A percentile compares a stretch with the other conserved stretches of the same genome.
Evolutionary conservation across 192 early-diverging fungal species (phyloP).

Genomic region (Coemansia sp.): DNA sequence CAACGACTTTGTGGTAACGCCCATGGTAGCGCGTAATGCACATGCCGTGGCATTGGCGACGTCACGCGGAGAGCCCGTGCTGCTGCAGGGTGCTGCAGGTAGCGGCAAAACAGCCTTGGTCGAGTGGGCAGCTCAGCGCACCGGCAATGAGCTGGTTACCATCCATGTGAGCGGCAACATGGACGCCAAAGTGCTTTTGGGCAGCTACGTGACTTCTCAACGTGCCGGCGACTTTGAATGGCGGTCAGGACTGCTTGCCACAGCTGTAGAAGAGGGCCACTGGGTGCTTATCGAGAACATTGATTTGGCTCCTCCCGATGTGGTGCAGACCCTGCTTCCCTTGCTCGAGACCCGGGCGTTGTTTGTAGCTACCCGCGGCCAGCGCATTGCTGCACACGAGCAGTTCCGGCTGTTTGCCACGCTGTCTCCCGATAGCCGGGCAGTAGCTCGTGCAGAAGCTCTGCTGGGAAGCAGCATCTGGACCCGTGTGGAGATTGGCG

Average conservation of each 20-base stretch:
- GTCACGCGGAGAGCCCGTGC: constrained; percentile 81
- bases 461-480: constrained; percentile 66
- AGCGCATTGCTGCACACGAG: constrained; percentile 77
- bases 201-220: constrained; percentile 91
- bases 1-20: constrained; percentile 66
- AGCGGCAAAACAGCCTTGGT: constrained; percentile 88
- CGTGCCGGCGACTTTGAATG: constrained; percentile 92
- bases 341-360: constrained; percentile 86
- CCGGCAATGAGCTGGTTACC: constrained; percentile 82
- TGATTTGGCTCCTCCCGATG: constrained; percentile 92
- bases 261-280: constrained; percentile 81
- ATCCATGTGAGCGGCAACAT: constrained; percentile 96
- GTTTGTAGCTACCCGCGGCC: constrained; percentile 86
- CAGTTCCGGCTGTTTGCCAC: constrained; percentile 95
- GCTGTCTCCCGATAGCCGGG: constrained; percentile 55
- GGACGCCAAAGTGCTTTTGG: constrained; percentile 90
- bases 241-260: constrained; percentile 91
- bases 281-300: constrained; percentile 99
- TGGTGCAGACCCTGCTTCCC: constrained; percentile 86
- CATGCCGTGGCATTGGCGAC: constrained; percentile 79
- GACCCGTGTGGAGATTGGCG: constrained; percentile 70
- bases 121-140: constrained; percentile 77
- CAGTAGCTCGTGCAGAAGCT: constrained; percentile 41
- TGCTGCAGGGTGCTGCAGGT: constrained; percentile 83
- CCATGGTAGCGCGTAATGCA: constrained; percentile 72